Percentiles rank a stretch among this genome's conserved stretches.
Conservation (phyloP, 441 rosid genomes). For the Gossypium davidsonii region DNA sequence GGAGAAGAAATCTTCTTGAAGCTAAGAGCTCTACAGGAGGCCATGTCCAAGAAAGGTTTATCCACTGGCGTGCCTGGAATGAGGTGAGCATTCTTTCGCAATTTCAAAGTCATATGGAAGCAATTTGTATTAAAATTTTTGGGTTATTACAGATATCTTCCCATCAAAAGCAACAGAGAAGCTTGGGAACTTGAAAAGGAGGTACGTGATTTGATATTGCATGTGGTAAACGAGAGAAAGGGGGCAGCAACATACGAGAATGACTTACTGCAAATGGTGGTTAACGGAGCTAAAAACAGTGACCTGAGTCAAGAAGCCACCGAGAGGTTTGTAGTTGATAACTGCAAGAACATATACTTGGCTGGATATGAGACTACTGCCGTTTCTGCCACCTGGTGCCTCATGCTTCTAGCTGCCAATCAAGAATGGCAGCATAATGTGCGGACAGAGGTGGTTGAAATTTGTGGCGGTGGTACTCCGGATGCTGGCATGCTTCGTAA, state of each 20-base stretch:
- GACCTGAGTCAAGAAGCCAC: conserved; percentile 23
- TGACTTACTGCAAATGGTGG: conserved; percentile 23
- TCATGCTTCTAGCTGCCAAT: conserved; percentile 44
- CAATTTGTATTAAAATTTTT: neutral
- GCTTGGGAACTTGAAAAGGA: conserved; percentile 43
- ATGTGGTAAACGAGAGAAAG: conserved; percentile 35
- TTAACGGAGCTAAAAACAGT: conserved; percentile 31
- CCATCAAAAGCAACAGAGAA: conserved; percentile 34
- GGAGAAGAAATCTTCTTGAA: conserved; percentile 43
- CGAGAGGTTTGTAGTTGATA: conserved; percentile 38
- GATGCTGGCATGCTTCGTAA: conserved; percentile 27
- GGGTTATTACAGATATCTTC: conserved; percentile 24
- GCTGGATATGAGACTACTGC: conserved; percentile 51
- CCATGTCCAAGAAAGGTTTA: conserved; percentile 32
- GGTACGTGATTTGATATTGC: conserved; percentile 24
- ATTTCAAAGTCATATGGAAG: neutral
- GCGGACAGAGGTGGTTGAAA: conserved; percentile 32
- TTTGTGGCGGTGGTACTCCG: conserved; percentile 27
- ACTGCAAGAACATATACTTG: conserved; percentile 48
- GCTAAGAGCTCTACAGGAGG: conserved; percentile 36
- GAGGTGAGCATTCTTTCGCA: conserved; percentile 19
- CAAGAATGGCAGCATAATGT: conserved; percentile 45
- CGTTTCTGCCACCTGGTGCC: conserved; percentile 42
- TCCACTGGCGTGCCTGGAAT: conserved; percentile 35
- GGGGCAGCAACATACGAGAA: conserved; percentile 1